Evolutionary conservation across 2,329 filamentous ascomycete species (phyloP).

Genomic region (Catunica adiposa): DNA sequence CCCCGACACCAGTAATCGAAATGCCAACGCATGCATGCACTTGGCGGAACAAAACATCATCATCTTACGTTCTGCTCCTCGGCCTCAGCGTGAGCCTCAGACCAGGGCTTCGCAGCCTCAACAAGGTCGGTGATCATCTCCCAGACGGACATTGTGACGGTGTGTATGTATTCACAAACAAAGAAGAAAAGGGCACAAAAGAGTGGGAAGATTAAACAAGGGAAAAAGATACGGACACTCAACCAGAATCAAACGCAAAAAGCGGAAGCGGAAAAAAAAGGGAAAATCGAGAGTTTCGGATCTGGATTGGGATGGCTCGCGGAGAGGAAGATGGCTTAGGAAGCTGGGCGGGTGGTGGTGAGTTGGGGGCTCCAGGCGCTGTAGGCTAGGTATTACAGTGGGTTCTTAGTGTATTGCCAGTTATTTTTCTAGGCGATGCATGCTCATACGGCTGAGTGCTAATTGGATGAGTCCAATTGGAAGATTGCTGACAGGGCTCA

Average conservation of each 20-base stretch:
- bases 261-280: not conserved
- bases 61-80: constrained; percentile 40
- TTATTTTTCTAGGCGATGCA: not conserved
- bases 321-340: not conserved
- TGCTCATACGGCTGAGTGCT: not conserved
- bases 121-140: constrained; percentile 47
- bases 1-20: not conserved
- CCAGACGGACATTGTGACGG: constrained; percentile 47
- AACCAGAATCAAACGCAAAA: not conserved
- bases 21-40: too few relatives aligned
- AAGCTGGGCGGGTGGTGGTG: not conserved
- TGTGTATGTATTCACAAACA: constrained; percentile 3
- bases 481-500: not conserved
- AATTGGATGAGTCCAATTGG: not conserved
- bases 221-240: not conserved
- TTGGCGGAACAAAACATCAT: too few relatives aligned
- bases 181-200: constrained; percentile 8
- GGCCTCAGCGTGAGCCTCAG: constrained; percentile 48
- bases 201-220: not conserved
- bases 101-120: constrained; percentile 49
- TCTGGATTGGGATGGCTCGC: not conserved
- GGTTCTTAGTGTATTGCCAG: not conserved
- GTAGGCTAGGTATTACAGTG: not conserved
- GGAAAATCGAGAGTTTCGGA: too few relatives aligned
- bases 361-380: not conserved